Evolutionary conservation across 2,329 filamentous ascomycete genomes (phyloP), one percentile per base, ranked within the genome.

Genomic region (Ramularia endophylla): DNA sequence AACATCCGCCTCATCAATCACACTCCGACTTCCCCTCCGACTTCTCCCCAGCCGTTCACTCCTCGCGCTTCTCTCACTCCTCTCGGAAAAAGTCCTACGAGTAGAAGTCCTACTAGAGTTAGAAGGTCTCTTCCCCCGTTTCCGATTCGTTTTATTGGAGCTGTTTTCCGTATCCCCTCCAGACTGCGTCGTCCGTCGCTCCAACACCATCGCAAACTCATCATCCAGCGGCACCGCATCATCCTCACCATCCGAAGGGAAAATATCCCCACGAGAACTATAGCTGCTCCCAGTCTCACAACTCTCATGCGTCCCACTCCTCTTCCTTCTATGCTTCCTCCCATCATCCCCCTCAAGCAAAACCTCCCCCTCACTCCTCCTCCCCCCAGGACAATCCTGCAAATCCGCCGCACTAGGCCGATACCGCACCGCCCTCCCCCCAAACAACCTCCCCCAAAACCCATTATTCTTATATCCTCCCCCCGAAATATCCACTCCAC

Each of bases 211-310:
- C 2, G 88, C 86, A 54, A 97, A 94, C 58, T 95, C 89, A 59
- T 95, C 90, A 55, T 90, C 87, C 13, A 97, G 68, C 9, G 88
- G 86, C n/a, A 95, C 79, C 1, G 90, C 90, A 64, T 97, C 90
- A 61, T 94, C 89, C 49, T 65, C 56, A 44, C 94, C 87, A 39
- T 89, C 87, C 55, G 88, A 95, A 0, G 87, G 87, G 52, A 95
- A 92, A 9, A 97, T 70, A 65, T 97, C 90, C 2, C 88, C 88
- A 34, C 90, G 74, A 8, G 88, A 95, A 55, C 89, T 84, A 50
- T 85, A 80, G 5, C 89, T 95, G 60, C 90, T 88, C 19, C 80
- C 84, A 1, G 89, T 95, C 50, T 83, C 83, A 29, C 83, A 83
- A 9, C 87, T 94, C 4, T 79, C 83, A 11, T 80, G 77, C 1